phyloP scores from a whole-genome alignment of 2,329 filamentous ascomycete species.

The Trichoderma harzianum region DNA sequence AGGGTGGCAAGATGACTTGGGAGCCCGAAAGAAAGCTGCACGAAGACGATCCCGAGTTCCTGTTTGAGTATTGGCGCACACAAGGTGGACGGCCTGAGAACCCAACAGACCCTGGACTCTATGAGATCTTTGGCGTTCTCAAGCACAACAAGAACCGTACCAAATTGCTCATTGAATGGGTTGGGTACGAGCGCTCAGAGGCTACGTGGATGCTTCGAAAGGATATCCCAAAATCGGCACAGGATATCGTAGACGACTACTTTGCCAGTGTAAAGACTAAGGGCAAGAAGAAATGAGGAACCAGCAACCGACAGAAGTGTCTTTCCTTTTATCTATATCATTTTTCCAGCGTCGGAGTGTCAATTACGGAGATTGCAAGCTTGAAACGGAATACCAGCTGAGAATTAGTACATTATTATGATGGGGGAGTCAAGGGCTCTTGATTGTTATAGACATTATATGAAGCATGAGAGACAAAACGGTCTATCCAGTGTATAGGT shows the following conservation, averaged over 20 bases:
- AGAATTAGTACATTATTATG: neutral
- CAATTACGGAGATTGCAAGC: neutral
- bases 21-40: constrained; percentile 35
- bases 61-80: constrained; percentile 34
- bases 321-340: neutral
- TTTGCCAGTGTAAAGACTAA: constrained; percentile 17
- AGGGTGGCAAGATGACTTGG: constrained; percentile 31
- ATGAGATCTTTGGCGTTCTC: constrained; percentile 33
- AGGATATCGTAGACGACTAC: constrained; percentile 29
- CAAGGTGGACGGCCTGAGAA: constrained; percentile 33
- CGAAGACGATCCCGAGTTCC: constrained; percentile 29
- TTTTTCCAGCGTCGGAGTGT: neutral
- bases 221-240: constrained; percentile 28
- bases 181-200: constrained; percentile 31
- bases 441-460: neutral
- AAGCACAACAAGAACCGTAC: constrained; percentile 30
- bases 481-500: neutral
- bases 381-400: neutral
- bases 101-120: constrained; percentile 30
- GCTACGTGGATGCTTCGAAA: constrained; percentile 31
- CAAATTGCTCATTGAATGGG: constrained; percentile 35
- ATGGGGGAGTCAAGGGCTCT: neutral
- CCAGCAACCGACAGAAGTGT: neutral
- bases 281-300: neutral
- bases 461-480: neutral